Evolutionary conservation across 495 filamentous ascomycete genomes (phyloP).

Genomic region (Rhizodiscina lignyota): DNA sequence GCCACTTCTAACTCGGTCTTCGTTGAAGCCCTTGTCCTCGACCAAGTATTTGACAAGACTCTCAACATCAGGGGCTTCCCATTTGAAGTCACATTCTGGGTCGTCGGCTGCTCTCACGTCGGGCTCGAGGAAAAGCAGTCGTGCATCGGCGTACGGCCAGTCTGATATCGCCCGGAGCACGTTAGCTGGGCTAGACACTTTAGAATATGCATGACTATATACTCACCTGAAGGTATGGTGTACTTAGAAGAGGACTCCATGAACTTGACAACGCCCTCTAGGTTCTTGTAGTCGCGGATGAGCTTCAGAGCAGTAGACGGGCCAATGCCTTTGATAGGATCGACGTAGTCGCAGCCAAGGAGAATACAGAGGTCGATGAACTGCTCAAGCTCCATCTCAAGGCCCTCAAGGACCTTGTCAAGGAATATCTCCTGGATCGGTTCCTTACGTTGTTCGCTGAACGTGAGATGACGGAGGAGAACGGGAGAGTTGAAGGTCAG

Average conservation of each 20-base stretch:
- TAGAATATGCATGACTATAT: too few species aligned
- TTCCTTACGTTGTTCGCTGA: constrained; percentile 92
- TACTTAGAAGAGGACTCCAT: constrained; percentile 65
- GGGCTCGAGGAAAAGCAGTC: constrained; percentile 76
- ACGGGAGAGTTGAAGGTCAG: constrained; percentile 89
- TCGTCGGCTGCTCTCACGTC: constrained; percentile 77
- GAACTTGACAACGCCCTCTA: constrained; percentile 71
- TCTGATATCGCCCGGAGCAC: too few species aligned
- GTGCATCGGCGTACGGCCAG: constrained; percentile 87
- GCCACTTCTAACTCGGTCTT: constrained; percentile 71
- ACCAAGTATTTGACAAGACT: constrained; percentile 80
- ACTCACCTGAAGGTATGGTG: constrained; percentile 64
- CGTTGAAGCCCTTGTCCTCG: constrained; percentile 87
- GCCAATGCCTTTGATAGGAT: constrained; percentile 86
- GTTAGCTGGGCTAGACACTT: too few species aligned
- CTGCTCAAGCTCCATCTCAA: constrained; percentile 77
- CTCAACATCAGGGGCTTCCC: constrained; percentile 83
- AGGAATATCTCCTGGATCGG: constrained; percentile 92
- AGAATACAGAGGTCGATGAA: constrained; percentile 98
- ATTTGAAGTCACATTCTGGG: constrained; percentile 88
- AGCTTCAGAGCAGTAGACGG: constrained; percentile 81
- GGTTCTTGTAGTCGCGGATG: constrained; percentile 72
- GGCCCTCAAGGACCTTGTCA: constrained; percentile 63
- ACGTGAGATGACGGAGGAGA: constrained; percentile 81
- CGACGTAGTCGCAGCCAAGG: constrained; percentile 93